Conservation (phyloP, 768 basidiomycete species). For the Termitomyces sp. region DNA sequence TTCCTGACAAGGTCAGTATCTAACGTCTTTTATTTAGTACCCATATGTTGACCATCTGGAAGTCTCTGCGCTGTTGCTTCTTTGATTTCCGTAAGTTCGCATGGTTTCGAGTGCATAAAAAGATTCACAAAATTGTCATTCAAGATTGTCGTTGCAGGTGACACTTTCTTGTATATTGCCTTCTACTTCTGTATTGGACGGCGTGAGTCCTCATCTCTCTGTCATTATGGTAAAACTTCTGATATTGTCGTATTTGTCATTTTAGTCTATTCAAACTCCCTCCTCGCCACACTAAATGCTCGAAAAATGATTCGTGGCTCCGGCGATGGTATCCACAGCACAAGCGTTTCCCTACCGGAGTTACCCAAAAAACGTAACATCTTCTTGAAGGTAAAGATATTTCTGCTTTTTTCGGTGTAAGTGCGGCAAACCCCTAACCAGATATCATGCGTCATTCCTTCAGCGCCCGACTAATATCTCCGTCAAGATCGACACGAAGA, state of each 20-base stretch:
- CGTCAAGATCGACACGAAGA: conserved; percentile 53
- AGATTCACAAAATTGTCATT: neutral
- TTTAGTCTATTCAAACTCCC: conserved; percentile 55
- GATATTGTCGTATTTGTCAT: neutral
- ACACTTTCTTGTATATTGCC: conserved; percentile 51
- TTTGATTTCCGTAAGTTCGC: conserved; percentile 40
- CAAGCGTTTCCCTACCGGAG: conserved; percentile 38
- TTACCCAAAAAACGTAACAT: conserved; percentile 30
- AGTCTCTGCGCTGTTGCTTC: conserved; percentile 55
- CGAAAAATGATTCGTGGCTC: conserved; percentile 42
- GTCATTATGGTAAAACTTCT: neutral
- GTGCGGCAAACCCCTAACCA: neutral
- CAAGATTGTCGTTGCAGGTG: conserved; percentile 43
- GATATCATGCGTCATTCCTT: neutral
- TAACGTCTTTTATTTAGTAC: conserved; percentile 3
- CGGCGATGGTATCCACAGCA: conserved; percentile 34
- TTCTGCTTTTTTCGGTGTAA: neutral
- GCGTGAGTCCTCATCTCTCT: conserved; percentile 32
- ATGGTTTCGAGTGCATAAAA: neutral
- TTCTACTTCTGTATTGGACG: conserved; percentile 62
- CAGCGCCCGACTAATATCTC: conserved; percentile 44
- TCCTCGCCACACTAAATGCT: conserved; percentile 58
- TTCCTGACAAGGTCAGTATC: conserved; percentile 26
- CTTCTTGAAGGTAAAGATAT: conserved; percentile 26
- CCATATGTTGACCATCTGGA: conserved; percentile 3